A percentile compares a stretch with the other conserved stretches of the same genome.
phyloP scores from a whole-genome alignment of 2,329 filamentous ascomycete genomes.

The Leptographium flavum region DNA sequence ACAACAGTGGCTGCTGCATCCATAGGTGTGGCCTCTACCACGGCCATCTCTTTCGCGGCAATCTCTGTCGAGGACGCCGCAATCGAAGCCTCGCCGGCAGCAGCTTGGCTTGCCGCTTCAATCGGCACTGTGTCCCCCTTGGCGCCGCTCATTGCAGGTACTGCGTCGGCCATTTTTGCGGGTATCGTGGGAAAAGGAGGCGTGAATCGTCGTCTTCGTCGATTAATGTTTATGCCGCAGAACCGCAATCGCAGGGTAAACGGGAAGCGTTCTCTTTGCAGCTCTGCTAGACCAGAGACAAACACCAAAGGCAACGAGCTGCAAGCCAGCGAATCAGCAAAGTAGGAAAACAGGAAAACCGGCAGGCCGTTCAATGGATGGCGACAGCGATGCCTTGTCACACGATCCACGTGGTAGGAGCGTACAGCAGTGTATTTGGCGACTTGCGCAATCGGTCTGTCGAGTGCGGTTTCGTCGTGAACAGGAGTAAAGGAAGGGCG shows the following conservation, averaged over 20 bases:
- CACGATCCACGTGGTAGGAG: not conserved
- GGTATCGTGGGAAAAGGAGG: no score
- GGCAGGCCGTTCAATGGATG: not conserved
- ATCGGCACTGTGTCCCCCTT: constrained; percentile 10
- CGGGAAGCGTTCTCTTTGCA: not conserved
- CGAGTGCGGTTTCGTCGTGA: not conserved
- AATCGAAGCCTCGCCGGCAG: not conserved
- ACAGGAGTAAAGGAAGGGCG: not conserved
- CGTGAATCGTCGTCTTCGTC: no score
- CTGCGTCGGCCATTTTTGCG: constrained; percentile 6
- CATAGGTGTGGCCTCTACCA: not conserved
- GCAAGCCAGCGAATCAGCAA: not conserved
- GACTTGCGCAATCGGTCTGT: not conserved
- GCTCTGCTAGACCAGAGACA: not conserved
- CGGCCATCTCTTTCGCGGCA: constrained; percentile 5
- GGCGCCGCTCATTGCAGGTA: constrained; percentile 9
- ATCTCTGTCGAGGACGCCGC: not conserved
- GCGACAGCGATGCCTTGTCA: not conserved
- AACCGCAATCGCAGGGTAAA: not conserved
- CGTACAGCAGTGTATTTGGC: not conserved
- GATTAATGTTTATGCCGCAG: no score
- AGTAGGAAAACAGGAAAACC: not conserved
- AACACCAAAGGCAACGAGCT: not conserved
- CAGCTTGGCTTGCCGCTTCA: not conserved
- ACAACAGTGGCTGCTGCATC: not conserved